Percentiles rank a stretch among this genome's conserved stretches.
These are phyloP conservation scores for Ballota nigra DNA, from an alignment of 257 asterid species.

Conservation along the genomic window DNA sequence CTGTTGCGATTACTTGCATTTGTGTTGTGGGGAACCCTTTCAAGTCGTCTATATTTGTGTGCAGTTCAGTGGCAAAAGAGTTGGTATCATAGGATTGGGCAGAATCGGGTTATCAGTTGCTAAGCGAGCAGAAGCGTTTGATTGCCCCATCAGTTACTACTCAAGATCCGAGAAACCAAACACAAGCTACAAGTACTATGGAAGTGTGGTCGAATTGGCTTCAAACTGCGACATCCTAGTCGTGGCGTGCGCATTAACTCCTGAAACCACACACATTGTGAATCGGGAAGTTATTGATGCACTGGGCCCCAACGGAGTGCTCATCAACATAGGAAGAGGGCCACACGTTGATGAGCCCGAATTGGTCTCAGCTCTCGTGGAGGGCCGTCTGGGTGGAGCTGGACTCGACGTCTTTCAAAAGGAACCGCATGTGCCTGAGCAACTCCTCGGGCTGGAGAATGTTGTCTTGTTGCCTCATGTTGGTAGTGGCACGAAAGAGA, in stretches of 20 bases:
- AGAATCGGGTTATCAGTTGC: conserved; percentile 77
- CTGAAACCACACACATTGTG: conserved; percentile 62
- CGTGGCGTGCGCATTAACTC: conserved; percentile 73
- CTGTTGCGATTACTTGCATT: background rate
- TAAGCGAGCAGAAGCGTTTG: conserved; percentile 67
- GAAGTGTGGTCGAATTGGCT: conserved; percentile 58
- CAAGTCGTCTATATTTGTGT: conserved; percentile 11
- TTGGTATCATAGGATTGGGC: conserved; percentile 82
- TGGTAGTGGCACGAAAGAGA: conserved; percentile 69
- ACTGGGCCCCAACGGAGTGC: conserved; percentile 74
- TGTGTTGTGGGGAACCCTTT: background rate
- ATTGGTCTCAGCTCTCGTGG: conserved; percentile 71
- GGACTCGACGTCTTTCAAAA: conserved; percentile 82
- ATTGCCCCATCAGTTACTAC: conserved; percentile 66
- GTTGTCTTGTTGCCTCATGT: conserved; percentile 76
- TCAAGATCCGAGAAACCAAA: conserved; percentile 58
- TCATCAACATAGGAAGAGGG: conserved; percentile 84
- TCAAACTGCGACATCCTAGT: conserved; percentile 69
- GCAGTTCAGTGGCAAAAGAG: conserved; percentile 78
- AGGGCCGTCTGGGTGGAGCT: conserved; percentile 89
- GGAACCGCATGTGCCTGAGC: conserved; percentile 74
- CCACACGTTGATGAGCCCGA: conserved; percentile 82
- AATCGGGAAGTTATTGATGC: conserved; percentile 70
- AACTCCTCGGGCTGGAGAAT: conserved; percentile 54
- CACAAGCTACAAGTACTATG: conserved; percentile 47